These are phyloP conservation scores for Colletotrichum brevisporum DNA, from an alignment of 2,329 filamentous ascomycete genomes.

Conservation along the genomic window DNA sequence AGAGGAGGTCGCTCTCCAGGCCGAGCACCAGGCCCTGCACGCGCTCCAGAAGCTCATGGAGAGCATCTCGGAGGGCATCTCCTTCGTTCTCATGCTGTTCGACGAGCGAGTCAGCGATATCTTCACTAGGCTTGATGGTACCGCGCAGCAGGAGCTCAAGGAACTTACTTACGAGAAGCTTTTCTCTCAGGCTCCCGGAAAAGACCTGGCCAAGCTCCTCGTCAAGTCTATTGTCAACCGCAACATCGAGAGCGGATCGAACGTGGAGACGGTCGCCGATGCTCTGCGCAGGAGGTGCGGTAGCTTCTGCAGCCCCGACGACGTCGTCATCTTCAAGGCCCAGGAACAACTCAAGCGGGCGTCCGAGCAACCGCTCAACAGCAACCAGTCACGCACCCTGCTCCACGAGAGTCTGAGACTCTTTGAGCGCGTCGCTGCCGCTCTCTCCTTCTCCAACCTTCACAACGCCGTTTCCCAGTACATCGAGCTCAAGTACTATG, in stretches of 20 bases:
- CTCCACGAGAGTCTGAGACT: conserved; percentile 90
- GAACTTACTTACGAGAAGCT: conserved; percentile 89
- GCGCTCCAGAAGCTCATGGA: conserved; percentile 88
- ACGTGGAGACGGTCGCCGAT: conserved; percentile 97
- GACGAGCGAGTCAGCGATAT: conserved; percentile 95
- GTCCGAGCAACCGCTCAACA: conserved; percentile 81
- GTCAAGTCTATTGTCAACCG: conserved; percentile 98
- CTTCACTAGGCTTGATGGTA: conserved; percentile 79
- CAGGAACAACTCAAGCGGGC: conserved; percentile 95
- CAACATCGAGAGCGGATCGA: conserved; percentile 96
- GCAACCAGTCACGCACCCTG: conserved; percentile 81
- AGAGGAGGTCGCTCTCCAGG: conserved; percentile 92
- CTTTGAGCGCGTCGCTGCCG: conserved; percentile 90
- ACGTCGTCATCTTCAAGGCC: conserved; percentile 98
- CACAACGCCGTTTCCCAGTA: conserved; percentile 85
- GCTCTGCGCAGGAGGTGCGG: conserved; percentile 92
- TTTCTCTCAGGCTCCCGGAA: conserved; percentile 84
- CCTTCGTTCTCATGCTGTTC: conserved; percentile 94
- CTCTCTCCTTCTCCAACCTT: conserved; percentile 84
- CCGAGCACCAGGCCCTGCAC: conserved; percentile 92
- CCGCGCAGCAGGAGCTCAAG: conserved; percentile 77
- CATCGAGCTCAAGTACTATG: conserved; percentile 87
- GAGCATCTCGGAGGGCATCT: conserved; percentile 95
- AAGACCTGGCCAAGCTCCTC: conserved; percentile 91
- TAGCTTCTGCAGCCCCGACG: conserved; percentile 96